Percentiles rank a stretch among this genome's conserved stretches.
phyloP scores from a whole-genome alignment of 2,329 filamentous ascomycete species.

The Cladophialophora immunda region DNA sequence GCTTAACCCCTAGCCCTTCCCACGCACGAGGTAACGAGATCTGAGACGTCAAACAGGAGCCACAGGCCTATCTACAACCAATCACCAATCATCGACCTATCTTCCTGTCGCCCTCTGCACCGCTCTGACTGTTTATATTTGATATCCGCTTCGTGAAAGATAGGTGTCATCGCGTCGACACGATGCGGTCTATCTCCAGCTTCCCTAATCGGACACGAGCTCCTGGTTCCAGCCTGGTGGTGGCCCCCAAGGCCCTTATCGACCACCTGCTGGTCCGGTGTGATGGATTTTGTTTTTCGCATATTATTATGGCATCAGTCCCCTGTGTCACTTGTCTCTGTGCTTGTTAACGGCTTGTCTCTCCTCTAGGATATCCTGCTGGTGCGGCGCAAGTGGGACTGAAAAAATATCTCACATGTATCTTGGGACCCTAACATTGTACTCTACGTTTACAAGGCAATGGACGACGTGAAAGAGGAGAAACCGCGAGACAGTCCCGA shows the following conservation, averaged over 20 bases:
- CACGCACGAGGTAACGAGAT: background rate
- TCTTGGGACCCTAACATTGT: background rate
- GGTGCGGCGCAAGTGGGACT: background rate
- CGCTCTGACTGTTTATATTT: constrained; percentile 17
- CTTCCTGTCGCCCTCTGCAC: background rate
- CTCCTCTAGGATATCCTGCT: background rate
- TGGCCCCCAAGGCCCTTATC: background rate
- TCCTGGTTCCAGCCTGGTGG: constrained; percentile 1
- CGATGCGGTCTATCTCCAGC: constrained; percentile 4
- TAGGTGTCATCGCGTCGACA: constrained; percentile 8
- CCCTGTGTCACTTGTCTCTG: background rate
- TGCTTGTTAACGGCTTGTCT: background rate
- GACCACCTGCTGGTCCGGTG: background rate
- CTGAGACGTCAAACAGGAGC: constrained; percentile 1
- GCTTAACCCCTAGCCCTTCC: background rate
- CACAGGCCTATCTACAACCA: constrained; percentile 20
- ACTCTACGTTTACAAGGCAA: background rate
- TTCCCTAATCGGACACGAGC: constrained; percentile 4
- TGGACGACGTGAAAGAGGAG: constrained; percentile 12
- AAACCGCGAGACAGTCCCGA: constrained; percentile 5
- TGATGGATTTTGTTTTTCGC: background rate
- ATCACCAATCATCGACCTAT: constrained; percentile 10
- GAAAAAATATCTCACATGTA: background rate
- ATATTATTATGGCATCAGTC: constrained; percentile 4
- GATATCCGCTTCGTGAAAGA: constrained; percentile 16